Percentiles rank a stretch among this genome's conserved stretches.
These are phyloP conservation scores for Pterocarpus macrocarpus DNA, from an alignment of 306 rosid species.

Conservation along the genomic window DNA sequence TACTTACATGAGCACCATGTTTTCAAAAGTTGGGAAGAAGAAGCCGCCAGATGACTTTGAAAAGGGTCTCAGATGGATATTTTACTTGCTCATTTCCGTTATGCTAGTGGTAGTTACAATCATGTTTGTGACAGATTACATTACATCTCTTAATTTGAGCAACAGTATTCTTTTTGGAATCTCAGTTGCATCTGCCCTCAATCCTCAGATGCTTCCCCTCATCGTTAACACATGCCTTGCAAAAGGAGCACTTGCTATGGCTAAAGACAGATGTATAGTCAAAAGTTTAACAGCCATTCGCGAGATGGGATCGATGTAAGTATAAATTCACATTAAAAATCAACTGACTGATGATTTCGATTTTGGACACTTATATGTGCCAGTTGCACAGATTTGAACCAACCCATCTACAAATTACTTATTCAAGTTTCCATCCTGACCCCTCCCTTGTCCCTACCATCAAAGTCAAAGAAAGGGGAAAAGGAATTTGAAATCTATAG, in stretches of 20 bases:
- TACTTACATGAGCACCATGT: slow-evolving; percentile 91
- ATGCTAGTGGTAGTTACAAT: slow-evolving; percentile 73
- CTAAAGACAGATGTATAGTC: slow-evolving; percentile 83
- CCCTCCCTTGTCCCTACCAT: too few relatives aligned
- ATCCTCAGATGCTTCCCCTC: slow-evolving; percentile 95
- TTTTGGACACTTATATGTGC: neutral
- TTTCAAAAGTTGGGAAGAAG: slow-evolving; percentile 76
- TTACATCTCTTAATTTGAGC: slow-evolving; percentile 57
- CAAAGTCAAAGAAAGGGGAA: neutral
- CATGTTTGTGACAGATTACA: slow-evolving; percentile 63
- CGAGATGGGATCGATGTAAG: slow-evolving; percentile 90
- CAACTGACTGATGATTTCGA: slow-evolving; percentile 20
- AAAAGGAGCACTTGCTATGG: slow-evolving; percentile 92
- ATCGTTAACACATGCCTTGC: slow-evolving; percentile 83
- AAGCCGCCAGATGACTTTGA: slow-evolving; percentile 80
- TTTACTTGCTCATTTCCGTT: slow-evolving; percentile 69
- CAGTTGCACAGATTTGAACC: slow-evolving; percentile 9
- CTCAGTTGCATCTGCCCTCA: slow-evolving; percentile 86
- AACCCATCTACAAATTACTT: neutral
- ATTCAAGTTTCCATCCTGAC: neutral
- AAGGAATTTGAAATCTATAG: neutral
- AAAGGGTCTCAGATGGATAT: slow-evolving; percentile 70
- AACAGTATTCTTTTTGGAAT: slow-evolving; percentile 68
- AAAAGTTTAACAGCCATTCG: slow-evolving; percentile 74
- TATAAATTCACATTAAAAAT: slow-evolving; percentile 35